Percentiles rank a stretch among this genome's conserved stretches.
These are phyloP conservation scores for Talaromyces sp. DNA, from an alignment of 2,329 filamentous ascomycete species.

Conservation along the genomic window DNA sequence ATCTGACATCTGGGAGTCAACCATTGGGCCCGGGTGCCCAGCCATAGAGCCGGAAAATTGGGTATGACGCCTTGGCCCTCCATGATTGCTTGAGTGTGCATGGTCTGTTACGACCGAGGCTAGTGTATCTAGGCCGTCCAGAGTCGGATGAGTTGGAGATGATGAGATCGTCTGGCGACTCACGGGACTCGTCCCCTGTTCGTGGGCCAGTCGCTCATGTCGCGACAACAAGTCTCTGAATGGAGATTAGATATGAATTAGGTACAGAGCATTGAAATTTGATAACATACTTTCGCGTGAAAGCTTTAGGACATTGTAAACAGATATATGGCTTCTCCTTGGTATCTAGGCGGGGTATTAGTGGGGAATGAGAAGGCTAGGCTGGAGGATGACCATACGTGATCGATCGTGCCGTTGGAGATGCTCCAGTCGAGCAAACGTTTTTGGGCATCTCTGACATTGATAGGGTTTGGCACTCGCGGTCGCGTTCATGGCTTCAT, in stretches of 20 bases:
- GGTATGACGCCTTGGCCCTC: conserved; percentile 13
- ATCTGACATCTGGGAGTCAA: conserved; percentile 10
- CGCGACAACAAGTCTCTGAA: conserved; percentile 34
- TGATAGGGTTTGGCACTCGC: conserved; percentile 29
- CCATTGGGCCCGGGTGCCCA: conserved; percentile 17
- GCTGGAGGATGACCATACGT: conserved; percentile 23
- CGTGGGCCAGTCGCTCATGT: conserved; percentile 35
- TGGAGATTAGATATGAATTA: conserved; percentile 5
- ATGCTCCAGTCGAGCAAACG: conserved; percentile 39
- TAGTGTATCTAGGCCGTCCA: conserved; percentile 33
- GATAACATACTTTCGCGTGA: conserved; percentile 35
- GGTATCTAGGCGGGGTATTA: conserved; percentile 30
- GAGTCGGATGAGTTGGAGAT: conserved; percentile 19
- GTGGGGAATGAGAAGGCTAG: background rate
- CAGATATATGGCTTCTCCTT: conserved; percentile 39
- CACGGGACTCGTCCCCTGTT: conserved; percentile 14
- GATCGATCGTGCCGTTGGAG: conserved; percentile 40
- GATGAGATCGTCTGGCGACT: conserved; percentile 19
- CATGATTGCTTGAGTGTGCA: conserved; percentile 13
- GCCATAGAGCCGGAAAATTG: conserved; percentile 12
- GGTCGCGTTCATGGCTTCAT: conserved; percentile 20
- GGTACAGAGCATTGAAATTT: background rate
- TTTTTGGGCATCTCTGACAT: conserved; percentile 33
- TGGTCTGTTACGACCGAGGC: conserved; percentile 32
- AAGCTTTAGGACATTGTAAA: conserved; percentile 35